phyloP scores from a whole-genome alignment of 345 rosid species.

The Theobroma cacao region DNA sequence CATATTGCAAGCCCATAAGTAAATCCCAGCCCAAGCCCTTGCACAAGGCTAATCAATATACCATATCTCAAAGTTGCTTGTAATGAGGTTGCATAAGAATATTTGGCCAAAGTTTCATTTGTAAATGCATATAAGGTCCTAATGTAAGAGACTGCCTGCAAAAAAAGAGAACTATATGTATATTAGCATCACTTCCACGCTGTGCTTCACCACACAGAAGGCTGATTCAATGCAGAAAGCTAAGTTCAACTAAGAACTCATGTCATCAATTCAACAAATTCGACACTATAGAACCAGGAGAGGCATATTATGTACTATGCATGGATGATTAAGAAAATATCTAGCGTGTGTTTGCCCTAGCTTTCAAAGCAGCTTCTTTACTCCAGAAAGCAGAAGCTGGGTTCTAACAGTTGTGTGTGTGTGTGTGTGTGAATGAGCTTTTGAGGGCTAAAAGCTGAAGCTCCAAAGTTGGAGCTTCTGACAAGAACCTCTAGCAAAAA shows the following conservation, averaged over 20 bases:
- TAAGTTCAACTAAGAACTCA: not conserved
- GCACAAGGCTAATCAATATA: slow-evolving; percentile 89
- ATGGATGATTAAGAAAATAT: not conserved
- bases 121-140: slow-evolving; percentile 97
- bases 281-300: not conserved
- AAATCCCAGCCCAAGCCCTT: slow-evolving; percentile 99
- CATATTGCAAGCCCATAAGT: slow-evolving; percentile 98
- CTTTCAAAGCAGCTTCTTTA: not conserved
- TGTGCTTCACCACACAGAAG: not conserved
- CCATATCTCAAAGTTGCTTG: slow-evolving; percentile 98
- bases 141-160: slow-evolving; percentile 90
- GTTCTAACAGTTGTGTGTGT: too few relatives aligned
- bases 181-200: slow-evolving; percentile 9
- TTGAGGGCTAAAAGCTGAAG: not conserved
- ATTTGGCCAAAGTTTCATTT: slow-evolving; percentile 94
- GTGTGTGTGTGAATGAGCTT: too few relatives aligned
- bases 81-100: slow-evolving; percentile 92
- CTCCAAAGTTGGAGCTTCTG: not conserved
- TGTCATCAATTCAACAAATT: not conserved
- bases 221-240: not conserved
- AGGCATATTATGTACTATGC: not conserved
- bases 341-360: not conserved
- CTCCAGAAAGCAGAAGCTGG: not conserved
- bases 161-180: slow-evolving; percentile 15
- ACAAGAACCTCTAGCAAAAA: not conserved